phyloP scores from a whole-genome alignment of 768 basidiomycete genomes.

The Naematelia aurantialba region DNA sequence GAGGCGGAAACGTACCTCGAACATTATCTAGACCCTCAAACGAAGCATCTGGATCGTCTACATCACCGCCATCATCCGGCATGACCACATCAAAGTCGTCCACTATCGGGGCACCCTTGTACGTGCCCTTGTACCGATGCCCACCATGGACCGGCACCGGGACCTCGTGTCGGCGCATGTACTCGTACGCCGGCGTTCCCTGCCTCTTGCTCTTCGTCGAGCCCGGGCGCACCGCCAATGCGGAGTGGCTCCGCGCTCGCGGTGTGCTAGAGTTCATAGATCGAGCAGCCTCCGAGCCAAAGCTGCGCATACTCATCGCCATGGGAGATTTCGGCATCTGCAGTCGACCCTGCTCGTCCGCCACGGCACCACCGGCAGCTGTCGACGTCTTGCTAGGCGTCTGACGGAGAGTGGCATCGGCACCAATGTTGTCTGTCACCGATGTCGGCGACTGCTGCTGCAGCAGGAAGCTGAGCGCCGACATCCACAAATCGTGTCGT shows the following conservation, averaged over 20 bases:
- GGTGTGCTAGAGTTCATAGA: conserved; percentile 31
- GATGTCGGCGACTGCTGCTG: conserved; percentile 60
- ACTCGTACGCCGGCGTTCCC: conserved; percentile 89
- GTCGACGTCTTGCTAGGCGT: conserved; percentile 2
- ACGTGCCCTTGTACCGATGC: conserved; percentile 40
- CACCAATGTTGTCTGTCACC: conserved; percentile 11
- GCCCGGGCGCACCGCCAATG: conserved; percentile 13
- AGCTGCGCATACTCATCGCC: conserved; percentile 15
- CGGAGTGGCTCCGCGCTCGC: conserved; percentile 11
- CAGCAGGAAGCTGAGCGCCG: conserved; percentile 84
- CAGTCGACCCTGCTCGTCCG: conserved; percentile 40
- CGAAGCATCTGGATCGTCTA: conserved; percentile 57
- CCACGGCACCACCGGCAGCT: not conserved
- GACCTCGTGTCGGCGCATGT: conserved; percentile 62
- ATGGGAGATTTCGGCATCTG: conserved; percentile 26
- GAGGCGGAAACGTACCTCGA: conserved; percentile 54
- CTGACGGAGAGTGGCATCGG: conserved; percentile 1
- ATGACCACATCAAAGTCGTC: conserved; percentile 41
- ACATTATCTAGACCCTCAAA: conserved; percentile 95
- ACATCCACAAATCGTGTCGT: conserved; percentile 94
- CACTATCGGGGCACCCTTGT: conserved; percentile 29
- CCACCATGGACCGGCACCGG: conserved; percentile 35
- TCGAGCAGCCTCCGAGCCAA: conserved; percentile 1
- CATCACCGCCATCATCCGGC: conserved; percentile 46
- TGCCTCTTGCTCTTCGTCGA: conserved; percentile 59